Base-by-base conservation (phyloP, 148 eudicot species). In the Rhododendron simsii region DNA sequence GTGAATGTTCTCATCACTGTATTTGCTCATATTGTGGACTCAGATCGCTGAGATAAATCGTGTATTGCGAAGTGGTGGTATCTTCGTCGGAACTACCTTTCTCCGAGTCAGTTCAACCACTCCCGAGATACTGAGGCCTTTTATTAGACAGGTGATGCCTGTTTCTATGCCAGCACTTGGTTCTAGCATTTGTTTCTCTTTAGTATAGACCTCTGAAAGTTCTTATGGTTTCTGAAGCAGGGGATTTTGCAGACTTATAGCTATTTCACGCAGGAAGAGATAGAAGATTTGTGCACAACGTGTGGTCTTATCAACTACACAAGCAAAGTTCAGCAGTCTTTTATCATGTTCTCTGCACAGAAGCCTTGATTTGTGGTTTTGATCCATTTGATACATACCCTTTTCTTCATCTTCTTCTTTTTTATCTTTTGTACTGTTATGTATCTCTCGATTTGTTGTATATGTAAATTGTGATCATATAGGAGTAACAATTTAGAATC, bases 11-110 rank as follows among this genome's bases (percentile, higher is more conserved):
- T 61, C 50, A 82, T 39, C 33, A 37, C 80, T 21, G 11, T 59
- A 51, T 82, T 26, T 74, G 59, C 20, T 50, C 76, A 57, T 86
- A 26, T 35, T 80, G 3, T 88, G 53, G 61, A 55, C 15, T 65
- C 88, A 98, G 99, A 23, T 98, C 90, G 98, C 99, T 90, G 99
- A 98, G 88, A 95, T 98, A 73, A 94, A 93, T 83, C 98, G 99
- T 26, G 80, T 93, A 87, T 55, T 98, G 91, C 88, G 95, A 87
- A 93, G 98, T 90, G 98, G 99, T 81, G 98, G 99, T 75, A 87
- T 94, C 61, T 98, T 98, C 78, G 96, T 94, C 12, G 99, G 98
- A 84, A 92, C 93, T 83, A 98, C 99, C 80, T 97, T 97, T 92
- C 98, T 97, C 81, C 93, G 96, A 89, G 89, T 87, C 86, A 92